Base-by-base conservation (phyloP, 805 yeast species). In the Tetrapisispora taiwanensis region DNA sequence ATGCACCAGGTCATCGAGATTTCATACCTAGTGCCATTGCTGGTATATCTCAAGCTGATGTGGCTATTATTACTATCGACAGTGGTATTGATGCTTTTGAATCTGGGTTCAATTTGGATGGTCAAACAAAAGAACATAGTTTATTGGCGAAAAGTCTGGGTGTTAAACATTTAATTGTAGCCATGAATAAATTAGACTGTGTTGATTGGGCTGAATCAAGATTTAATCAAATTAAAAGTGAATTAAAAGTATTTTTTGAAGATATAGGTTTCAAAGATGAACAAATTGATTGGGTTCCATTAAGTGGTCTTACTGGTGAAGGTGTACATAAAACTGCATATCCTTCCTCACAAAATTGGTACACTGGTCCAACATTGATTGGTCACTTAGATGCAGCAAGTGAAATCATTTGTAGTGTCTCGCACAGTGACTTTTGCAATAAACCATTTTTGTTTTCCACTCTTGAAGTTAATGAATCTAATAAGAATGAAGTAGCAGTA, bases 1-100 rank as follows among this genome's bases (percentile, higher is more conserved):
- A 92, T 67, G 99, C 99, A 7, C 99, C 99, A 46, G 99, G 99
- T 33, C 99, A 92, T 73, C 89, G 90, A 73, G 85, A 90, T 81
- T 92, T 92, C 65, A 96, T 92, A 48, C 88, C 96, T 37, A 92
- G 86, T 64, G 94, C 95, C 87, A 92, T 92, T 72, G 95, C 96
- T 50, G 98, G 98, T 65, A 97, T 97, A 14, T 88, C 97, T 31
- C 98, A 92, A 71, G 97, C 98, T 20, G 98, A 92, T 70, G 89
- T 90, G 42, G 98, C 98, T 63, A 79, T 92, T 48, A 75, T 92
- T 56, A 97, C 92, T 33, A 88, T 92, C 52, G 87, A 95, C 53
- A 97, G 97, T 47, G 84, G 97, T 70, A 86, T 87, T 65, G 97
- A 97, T 67, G 99, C 94, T 59, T 92, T 92, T 69, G 99, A 92